These are phyloP conservation scores for Suhomyces coccinellae DNA, from an alignment of 1,139 yeast species.

Conservation along the genomic window DNA sequence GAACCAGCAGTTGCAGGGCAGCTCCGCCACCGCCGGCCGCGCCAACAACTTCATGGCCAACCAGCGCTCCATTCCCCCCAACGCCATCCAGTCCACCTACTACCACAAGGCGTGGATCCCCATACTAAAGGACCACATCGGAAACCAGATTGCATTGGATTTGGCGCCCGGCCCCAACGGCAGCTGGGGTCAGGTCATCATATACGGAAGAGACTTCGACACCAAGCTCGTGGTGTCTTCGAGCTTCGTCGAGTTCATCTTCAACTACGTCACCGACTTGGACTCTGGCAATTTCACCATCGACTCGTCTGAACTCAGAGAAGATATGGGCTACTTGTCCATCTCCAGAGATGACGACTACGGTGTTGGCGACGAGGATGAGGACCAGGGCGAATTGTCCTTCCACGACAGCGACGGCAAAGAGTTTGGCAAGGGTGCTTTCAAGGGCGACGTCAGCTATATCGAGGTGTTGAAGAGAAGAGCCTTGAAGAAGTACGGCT, in stretches of 20 bases:
- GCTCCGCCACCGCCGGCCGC: slow-evolving; percentile 17
- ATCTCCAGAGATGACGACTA: slow-evolving; percentile 41
- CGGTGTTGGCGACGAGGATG: slow-evolving; percentile 46
- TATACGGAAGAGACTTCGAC: slow-evolving; percentile 66
- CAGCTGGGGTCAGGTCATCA: slow-evolving; percentile 59
- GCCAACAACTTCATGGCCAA: slow-evolving; percentile 42
- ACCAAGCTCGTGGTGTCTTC: slow-evolving; percentile 59
- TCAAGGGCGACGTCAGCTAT: slow-evolving; percentile 43
- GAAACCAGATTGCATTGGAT: slow-evolving; percentile 64
- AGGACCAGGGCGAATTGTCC: slow-evolving; percentile 43
- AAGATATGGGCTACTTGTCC: slow-evolving; percentile 27
- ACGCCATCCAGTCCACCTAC: slow-evolving; percentile 54
- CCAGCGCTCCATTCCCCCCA: slow-evolving; percentile 60
- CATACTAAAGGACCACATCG: slow-evolving; percentile 55
- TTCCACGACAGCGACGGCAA: slow-evolving; percentile 37
- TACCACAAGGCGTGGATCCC: slow-evolving; percentile 65
- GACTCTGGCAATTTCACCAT: slow-evolving; percentile 55
- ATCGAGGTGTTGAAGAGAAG: slow-evolving; percentile 54
- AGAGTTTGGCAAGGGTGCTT: slow-evolving; percentile 43
- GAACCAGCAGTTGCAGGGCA: slow-evolving; percentile 28
- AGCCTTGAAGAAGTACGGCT: slow-evolving; percentile 46
- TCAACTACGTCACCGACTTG: slow-evolving; percentile 48
- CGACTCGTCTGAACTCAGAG: slow-evolving; percentile 33
- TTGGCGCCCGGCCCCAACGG: slow-evolving; percentile 64
- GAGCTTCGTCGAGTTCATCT: slow-evolving; percentile 57